Evolutionary conservation across 148 eudicot genomes (phyloP).

Genomic region (Amaranthus hypochondriacus): DNA sequence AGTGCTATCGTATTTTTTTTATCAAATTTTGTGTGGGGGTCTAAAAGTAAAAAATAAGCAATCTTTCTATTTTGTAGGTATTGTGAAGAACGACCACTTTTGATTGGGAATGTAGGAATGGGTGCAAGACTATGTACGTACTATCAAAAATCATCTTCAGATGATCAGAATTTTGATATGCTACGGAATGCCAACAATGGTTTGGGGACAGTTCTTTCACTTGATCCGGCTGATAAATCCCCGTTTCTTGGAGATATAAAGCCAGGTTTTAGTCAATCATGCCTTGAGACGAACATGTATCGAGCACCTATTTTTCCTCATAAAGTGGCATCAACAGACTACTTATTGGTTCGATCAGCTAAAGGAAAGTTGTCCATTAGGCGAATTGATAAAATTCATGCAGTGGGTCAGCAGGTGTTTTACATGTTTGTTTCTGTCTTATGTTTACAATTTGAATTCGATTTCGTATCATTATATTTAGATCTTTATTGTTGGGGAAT

Average conservation of each 20-base stretch:
- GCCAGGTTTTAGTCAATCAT: constrained; percentile 76
- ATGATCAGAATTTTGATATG: constrained; percentile 68
- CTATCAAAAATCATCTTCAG: constrained; percentile 78
- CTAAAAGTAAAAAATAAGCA: not conserved
- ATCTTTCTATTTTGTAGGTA: constrained; percentile 49
- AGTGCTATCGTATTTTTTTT: not conserved
- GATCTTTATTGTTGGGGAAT: not conserved
- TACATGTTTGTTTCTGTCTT: not conserved
- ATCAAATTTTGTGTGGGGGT: not conserved
- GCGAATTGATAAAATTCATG: constrained; percentile 87
- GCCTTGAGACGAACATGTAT: constrained; percentile 94
- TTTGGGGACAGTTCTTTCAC: constrained; percentile 73
- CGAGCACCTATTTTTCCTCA: constrained; percentile 87
- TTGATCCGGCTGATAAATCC: constrained; percentile 96
- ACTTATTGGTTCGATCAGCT: constrained; percentile 82
- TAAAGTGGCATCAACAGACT: constrained; percentile 86
- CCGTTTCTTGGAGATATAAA: constrained; percentile 96
- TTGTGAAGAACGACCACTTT: constrained; percentile 95
- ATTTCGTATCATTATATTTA: not conserved
- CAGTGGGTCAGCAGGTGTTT: constrained; percentile 92
- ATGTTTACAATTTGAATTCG: not conserved
- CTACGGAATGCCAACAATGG: constrained; percentile 54
- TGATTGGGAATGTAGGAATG: constrained; percentile 91
- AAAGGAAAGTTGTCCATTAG: constrained; percentile 94
- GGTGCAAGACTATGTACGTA: constrained; percentile 94